Conservation (phyloP, 2,329 filamentous ascomycete species). For the Neurospora crassa region DNA sequence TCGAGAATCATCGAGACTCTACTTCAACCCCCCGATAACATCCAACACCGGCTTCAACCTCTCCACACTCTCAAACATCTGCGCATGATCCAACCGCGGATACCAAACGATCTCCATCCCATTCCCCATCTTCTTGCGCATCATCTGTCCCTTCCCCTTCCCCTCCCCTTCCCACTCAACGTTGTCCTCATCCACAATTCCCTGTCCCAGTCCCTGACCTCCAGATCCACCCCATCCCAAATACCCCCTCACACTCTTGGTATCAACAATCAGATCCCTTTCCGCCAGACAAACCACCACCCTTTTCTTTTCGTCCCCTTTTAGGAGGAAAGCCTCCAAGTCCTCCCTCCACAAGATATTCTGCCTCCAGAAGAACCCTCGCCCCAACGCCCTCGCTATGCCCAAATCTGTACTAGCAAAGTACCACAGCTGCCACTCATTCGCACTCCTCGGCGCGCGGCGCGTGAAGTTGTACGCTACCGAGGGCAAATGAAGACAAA, state of each 20-base stretch:
- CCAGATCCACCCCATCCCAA: slow-evolving; percentile 8
- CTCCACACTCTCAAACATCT: slow-evolving; percentile 40
- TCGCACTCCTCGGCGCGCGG: slow-evolving; percentile 43
- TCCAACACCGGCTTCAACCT: slow-evolving; percentile 9
- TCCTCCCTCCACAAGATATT: slow-evolving; percentile 64
- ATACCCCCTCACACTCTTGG: slow-evolving; percentile 31
- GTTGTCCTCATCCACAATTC: background rate
- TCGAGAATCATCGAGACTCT: no score
- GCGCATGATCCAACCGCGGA: slow-evolving; percentile 52
- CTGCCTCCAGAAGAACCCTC: slow-evolving; percentile 64
- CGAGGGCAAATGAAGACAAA: slow-evolving; percentile 58
- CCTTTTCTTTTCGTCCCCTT: slow-evolving; percentile 18
- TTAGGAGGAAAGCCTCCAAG: slow-evolving; percentile 22
- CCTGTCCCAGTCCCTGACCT: background rate
- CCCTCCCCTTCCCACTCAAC: slow-evolving; percentile 7
- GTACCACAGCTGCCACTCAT: slow-evolving; percentile 62
- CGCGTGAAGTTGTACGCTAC: slow-evolving; percentile 64
- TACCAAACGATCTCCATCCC: slow-evolving; percentile 51
- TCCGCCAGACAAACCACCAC: slow-evolving; percentile 51
- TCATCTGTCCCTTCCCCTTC: slow-evolving; percentile 16
- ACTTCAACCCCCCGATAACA: slow-evolving; percentile 15
- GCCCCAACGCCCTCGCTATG: slow-evolving; percentile 52
- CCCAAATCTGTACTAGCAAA: slow-evolving; percentile 60
- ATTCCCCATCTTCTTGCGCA: slow-evolving; percentile 15
- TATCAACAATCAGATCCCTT: slow-evolving; percentile 56